Conservation (phyloP, 2,329 filamentous ascomycete genomes). For the Aspergillus bombycis region DNA sequence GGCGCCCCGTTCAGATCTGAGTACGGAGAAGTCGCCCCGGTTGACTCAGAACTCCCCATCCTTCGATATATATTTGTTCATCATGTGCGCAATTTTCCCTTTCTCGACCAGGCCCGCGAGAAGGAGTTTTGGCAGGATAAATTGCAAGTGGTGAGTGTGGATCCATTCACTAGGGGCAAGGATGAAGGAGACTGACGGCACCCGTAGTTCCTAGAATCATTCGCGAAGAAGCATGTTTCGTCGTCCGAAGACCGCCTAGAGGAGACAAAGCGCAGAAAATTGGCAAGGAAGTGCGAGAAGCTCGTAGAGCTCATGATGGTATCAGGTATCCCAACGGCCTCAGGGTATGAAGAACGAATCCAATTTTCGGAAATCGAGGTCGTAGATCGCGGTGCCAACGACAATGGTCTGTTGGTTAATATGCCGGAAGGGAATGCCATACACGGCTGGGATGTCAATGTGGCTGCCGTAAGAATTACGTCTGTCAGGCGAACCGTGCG, state of each 20-base stretch:
- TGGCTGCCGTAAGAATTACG: constrained; percentile 82
- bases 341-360: constrained; percentile 96
- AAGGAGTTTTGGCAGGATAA: constrained; percentile 99
- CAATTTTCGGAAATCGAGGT: constrained; percentile 96
- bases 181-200: constrained; percentile 9
- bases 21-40: constrained; percentile 85
- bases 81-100: constrained; percentile 96
- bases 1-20: constrained; percentile 94
- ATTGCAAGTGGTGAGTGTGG: constrained; percentile 76
- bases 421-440: constrained; percentile 89
- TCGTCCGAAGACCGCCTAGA: constrained; percentile 95
- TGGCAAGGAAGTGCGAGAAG: constrained; percentile 92
- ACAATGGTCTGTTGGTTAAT: constrained; percentile 83
- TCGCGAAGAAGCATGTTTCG: constrained; percentile 95
- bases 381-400: constrained; percentile 89
- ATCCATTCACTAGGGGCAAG: neutral
- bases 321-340: constrained; percentile 91
- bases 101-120: constrained; percentile 92
- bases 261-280: constrained; percentile 90
- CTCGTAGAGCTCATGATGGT: constrained; percentile 99
- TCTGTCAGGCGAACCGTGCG: constrained; percentile 83
- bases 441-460: constrained; percentile 96
- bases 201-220: constrained; percentile 86
- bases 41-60: constrained; percentile 92
- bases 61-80: constrained; percentile 97